A percentile compares a stretch with the other conserved stretches of the same genome.
These are phyloP conservation scores for Lasiosphaeris hirsuta DNA, from an alignment of 495 filamentous ascomycete species.

Conservation along the genomic window DNA sequence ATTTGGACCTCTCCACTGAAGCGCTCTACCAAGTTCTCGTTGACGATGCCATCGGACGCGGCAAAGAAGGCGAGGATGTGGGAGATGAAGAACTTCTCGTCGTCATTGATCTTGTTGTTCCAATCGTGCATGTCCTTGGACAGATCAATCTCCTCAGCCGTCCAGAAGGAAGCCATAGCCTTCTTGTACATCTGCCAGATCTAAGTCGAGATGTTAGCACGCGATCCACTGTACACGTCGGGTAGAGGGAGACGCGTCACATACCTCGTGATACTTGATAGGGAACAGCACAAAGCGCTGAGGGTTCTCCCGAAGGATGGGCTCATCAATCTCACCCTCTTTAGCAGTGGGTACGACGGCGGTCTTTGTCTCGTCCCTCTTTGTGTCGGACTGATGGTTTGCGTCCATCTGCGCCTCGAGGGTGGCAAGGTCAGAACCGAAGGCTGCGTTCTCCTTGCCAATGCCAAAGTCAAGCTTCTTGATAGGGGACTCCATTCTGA, in stretches of 20 bases:
- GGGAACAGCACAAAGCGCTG: slow-evolving; percentile 97
- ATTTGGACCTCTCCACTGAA: slow-evolving; percentile 97
- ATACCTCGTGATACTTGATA: slow-evolving; percentile 98
- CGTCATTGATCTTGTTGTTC: slow-evolving; percentile 95
- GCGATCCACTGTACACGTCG: slow-evolving; percentile 66
- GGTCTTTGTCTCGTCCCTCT: slow-evolving; percentile 45
- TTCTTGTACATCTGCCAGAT: slow-evolving; percentile 99
- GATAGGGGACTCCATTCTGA: slow-evolving; percentile 90
- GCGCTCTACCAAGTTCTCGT: slow-evolving; percentile 97
- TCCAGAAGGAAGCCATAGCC: slow-evolving; percentile 99
- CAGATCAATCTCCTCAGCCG: slow-evolving; percentile 97
- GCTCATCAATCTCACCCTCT: slow-evolving; percentile 75
- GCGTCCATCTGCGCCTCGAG: slow-evolving; percentile 55
- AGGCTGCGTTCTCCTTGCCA: slow-evolving; percentile 80
- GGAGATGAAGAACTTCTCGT: slow-evolving; percentile 97
- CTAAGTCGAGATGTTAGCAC: slow-evolving; percentile 44
- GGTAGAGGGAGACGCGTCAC: slow-evolving; percentile 47
- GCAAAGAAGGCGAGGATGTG: slow-evolving; percentile 99
- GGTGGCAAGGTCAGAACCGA: slow-evolving; percentile 53
- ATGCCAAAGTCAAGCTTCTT: slow-evolving; percentile 81
- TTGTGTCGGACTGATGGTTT: slow-evolving; percentile 45
- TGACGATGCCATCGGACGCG: slow-evolving; percentile 98
- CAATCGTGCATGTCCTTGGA: slow-evolving; percentile 99
- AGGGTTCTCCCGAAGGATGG: slow-evolving; percentile 91
- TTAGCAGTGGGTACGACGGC: slow-evolving; percentile 60